These are phyloP conservation scores for Akanthomyces muscarius DNA, from an alignment of 2,329 filamentous ascomycete genomes.

Conservation along the genomic window DNA sequence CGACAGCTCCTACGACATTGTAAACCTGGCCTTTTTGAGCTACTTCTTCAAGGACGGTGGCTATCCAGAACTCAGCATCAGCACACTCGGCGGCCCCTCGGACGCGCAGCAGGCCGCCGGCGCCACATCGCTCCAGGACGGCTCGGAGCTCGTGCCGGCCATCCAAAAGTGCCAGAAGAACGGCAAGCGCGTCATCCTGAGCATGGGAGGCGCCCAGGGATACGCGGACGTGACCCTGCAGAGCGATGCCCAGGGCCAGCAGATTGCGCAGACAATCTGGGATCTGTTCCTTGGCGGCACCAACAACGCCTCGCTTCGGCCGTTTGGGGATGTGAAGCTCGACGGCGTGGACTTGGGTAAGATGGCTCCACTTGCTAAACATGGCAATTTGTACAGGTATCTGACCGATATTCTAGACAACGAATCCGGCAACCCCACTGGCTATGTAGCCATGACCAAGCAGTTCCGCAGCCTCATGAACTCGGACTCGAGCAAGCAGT, in stretches of 20 bases:
- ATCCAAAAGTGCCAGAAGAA: slow-evolving; percentile 56
- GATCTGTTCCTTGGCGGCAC: slow-evolving; percentile 54
- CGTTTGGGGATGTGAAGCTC: slow-evolving; percentile 60
- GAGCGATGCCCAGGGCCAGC: slow-evolving; percentile 40
- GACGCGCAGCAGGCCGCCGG: slow-evolving; percentile 19
- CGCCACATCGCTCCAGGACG: slow-evolving; percentile 21
- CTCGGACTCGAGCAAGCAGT: too few relatives aligned
- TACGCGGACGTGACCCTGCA: slow-evolving; percentile 60
- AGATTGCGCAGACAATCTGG: slow-evolving; percentile 61
- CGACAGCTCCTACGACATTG: slow-evolving; percentile 21
- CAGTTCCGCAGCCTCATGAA: too few relatives aligned
- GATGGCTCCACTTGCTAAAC: background rate
- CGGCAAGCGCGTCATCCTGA: slow-evolving; percentile 66
- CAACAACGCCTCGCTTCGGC: slow-evolving; percentile 48
- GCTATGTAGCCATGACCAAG: too few relatives aligned
- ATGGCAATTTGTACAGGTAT: too few relatives aligned
- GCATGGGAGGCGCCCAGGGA: slow-evolving; percentile 64
- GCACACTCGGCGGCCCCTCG: background rate
- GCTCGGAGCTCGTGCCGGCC: slow-evolving; percentile 19
- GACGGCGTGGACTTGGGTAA: slow-evolving; percentile 65
- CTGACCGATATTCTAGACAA: too few relatives aligned
- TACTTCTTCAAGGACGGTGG: slow-evolving; percentile 19
- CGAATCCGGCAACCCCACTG: too few relatives aligned
- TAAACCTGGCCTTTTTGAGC: slow-evolving; percentile 22
- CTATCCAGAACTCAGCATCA: slow-evolving; percentile 12